These are phyloP conservation scores for Naumovozyma dairenensis DNA, from an alignment of 805 yeast species.

Conservation along the genomic window DNA sequence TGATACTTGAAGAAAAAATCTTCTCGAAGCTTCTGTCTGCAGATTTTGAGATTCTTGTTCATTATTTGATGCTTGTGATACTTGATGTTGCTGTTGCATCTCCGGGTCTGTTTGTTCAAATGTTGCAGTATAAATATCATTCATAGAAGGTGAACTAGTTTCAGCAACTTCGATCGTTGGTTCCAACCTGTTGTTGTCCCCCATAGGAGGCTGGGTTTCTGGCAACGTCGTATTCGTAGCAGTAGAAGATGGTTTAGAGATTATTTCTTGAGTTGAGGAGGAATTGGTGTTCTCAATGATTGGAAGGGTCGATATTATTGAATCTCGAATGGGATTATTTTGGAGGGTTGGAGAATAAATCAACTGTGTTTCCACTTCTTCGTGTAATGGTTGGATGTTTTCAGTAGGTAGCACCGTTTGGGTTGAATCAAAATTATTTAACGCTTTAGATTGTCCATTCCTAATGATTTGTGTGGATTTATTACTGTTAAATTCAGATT, in stretches of 20 bases:
- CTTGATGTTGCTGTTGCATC: constrained; percentile 1
- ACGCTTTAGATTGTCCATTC: constrained; percentile 8
- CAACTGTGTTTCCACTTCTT: constrained; percentile 4
- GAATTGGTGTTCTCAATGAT: constrained; percentile 1
- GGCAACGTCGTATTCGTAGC: not conserved
- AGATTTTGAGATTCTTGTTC: constrained; percentile 5
- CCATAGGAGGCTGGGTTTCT: constrained; percentile 5
- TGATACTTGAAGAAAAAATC: constrained; percentile 11
- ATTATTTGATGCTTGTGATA: constrained; percentile 1
- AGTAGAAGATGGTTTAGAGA: not conserved
- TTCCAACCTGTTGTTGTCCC: constrained; percentile 4
- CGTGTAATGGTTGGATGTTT: no score
- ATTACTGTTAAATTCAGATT: constrained; percentile 7
- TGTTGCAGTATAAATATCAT: not conserved
- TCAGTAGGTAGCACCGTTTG: no score
- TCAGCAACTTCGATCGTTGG: constrained; percentile 15
- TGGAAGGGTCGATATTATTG: not conserved
- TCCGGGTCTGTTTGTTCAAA: constrained; percentile 1
- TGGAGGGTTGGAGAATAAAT: constrained; percentile 9
- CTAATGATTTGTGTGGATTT: constrained; percentile 16
- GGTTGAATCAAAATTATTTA: no score
- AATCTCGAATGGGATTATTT: no score
- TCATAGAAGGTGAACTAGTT: constrained; percentile 16
- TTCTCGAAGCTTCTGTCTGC: no score
- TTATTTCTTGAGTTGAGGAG: constrained; percentile 1